Evolutionary conservation across 108 stramenopile genomes (phyloP).

Genomic region (Aurantiochytrium sp.): DNA sequence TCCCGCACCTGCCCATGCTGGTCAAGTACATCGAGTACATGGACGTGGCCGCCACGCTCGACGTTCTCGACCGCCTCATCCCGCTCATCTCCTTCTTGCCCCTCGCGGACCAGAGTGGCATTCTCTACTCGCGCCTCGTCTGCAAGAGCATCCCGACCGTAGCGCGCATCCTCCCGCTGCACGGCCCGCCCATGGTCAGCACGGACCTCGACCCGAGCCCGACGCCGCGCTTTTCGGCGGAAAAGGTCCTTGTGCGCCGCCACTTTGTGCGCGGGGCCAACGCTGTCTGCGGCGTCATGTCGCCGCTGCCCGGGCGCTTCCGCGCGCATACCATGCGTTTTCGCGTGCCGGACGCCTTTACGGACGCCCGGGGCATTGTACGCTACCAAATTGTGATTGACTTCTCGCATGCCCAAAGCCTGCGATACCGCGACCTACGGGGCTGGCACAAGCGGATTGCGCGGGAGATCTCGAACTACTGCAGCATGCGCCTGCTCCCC

Average conservation of each 20-base stretch:
- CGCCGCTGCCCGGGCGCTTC: background rate
- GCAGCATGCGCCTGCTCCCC: background rate
- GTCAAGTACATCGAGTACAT: background rate
- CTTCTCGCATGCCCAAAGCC: background rate
- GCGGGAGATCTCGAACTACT: background rate
- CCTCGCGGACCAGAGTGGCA: background rate
- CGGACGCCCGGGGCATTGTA: background rate
- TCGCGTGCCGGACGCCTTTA: background rate
- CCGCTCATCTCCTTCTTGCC: background rate
- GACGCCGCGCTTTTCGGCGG: background rate
- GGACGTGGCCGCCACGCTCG: background rate
- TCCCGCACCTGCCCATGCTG: slow-evolving; percentile 7
- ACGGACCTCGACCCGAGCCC: background rate
- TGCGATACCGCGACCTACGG: background rate
- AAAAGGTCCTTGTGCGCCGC: background rate
- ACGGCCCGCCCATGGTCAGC: background rate
- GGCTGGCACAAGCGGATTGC: background rate
- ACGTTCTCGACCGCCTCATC: background rate
- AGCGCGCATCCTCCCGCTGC: background rate
- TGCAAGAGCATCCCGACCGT: slow-evolving; percentile 12
- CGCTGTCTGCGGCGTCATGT: background rate
- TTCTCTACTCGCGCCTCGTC: background rate
- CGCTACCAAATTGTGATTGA: background rate
- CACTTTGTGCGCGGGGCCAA: background rate
- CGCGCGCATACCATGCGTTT: background rate